phyloP scores from a whole-genome alignment of 2,329 filamentous ascomycete species.

The Lasiodiplodia citricola region DNA sequence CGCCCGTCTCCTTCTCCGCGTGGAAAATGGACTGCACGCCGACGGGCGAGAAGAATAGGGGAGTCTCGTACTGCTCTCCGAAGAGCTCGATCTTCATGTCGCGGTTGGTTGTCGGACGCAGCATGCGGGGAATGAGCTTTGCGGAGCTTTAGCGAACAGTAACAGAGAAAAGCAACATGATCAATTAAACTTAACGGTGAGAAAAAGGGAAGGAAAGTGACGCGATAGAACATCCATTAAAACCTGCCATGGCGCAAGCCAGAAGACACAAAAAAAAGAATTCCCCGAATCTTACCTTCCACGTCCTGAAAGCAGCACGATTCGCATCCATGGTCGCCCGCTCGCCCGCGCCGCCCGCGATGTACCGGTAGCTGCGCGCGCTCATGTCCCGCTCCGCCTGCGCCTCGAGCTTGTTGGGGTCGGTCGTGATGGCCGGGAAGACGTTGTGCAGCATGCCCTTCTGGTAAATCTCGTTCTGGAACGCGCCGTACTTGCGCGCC shows the following conservation, averaged over 20 bases:
- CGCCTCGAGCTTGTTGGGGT: constrained; percentile 62
- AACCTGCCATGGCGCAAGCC: no score
- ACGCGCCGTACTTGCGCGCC: constrained; percentile 44
- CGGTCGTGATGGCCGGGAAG: constrained; percentile 62
- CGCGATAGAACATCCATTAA: not conserved
- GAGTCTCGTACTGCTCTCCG: constrained; percentile 52
- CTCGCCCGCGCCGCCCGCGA: constrained; percentile 67
- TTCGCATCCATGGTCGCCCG: constrained; percentile 66
- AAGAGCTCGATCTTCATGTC: constrained; percentile 29
- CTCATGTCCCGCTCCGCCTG: constrained; percentile 59
- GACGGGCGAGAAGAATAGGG: constrained; percentile 67
- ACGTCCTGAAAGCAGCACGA: constrained; percentile 61
- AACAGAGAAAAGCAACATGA: no score
- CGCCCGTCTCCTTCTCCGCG: constrained; percentile 65
- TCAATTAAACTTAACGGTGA: not conserved
- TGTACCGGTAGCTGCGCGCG: constrained; percentile 62
- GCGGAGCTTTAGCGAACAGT: not conserved
- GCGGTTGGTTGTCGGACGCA: constrained; percentile 15
- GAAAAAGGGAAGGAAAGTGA: not conserved
- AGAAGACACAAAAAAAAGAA: not conserved
- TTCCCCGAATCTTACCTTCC: constrained; percentile 42
- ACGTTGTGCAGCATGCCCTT: constrained; percentile 57
- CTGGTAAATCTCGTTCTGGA: constrained; percentile 55
- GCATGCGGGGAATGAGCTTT: constrained; percentile 25
- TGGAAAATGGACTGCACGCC: constrained; percentile 72